Base-by-base conservation (phyloP, 169 alveolate species). In the Plasmodium inui region DNA sequence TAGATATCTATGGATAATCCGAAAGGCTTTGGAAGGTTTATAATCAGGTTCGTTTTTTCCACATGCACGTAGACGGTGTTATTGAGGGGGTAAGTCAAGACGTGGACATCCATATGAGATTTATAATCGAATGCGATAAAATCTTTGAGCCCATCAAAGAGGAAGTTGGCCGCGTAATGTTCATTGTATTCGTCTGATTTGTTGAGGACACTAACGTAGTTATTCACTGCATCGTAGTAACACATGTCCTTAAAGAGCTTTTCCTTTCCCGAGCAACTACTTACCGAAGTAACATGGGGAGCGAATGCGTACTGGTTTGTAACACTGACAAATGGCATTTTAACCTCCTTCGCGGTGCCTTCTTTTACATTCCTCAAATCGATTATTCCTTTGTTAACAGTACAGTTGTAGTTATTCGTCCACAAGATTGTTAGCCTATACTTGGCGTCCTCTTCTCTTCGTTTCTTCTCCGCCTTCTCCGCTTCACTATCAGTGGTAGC, bases 111-210 rank as follows among this genome's bases (percentile, higher is more conserved):
- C 61, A 26, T 37, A 5, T 5, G 22, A 0, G 84, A 80, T n/a
- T 89, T 89, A 34, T 89, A 89, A 80, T 89, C 94, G 67, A 89
- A 89, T 28, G 91, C 94, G 28, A 89, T 67, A 79, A 37, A 79
- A 57, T 80, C 37, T 80, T 79, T 89, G 7, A 79, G 17, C 14
- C 94, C 94, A 17, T 89, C 94, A 34, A 89, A 89, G 12, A 79
- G 14, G 82, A 79, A 79, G 67, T 55, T 55, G 3, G 91, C 90
- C 32, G 8, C 61, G 72, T 61, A 89, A 32, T 61, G 37, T 1
- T 44, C 37, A 46, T 70, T 89, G 73, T 89, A 89, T 28, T 79
- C 78, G 17, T 41, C 83, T 10, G 53, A n/a, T 19, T n/a, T 41
- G 57, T 80, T 78, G 5, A 89, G 26, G 17, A 44, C 2, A 46